Evolutionary conservation across 495 filamentous ascomycete genomes (phyloP), one percentile per base, ranked within the genome.

Genomic region (Podospora pseudoanserina): DNA sequence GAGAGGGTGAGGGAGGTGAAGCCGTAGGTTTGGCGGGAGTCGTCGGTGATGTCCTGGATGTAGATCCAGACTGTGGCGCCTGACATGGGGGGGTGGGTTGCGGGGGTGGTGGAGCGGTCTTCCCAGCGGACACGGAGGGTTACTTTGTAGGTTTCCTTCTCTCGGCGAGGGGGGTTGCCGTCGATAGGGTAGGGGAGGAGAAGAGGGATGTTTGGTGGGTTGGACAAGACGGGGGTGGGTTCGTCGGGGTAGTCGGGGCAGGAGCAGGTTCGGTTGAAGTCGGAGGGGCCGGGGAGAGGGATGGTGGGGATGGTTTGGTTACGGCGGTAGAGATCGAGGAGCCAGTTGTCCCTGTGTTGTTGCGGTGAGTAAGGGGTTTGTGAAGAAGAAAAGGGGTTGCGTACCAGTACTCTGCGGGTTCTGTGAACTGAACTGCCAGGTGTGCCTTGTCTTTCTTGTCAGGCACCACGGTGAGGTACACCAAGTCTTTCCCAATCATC

Each of bases 341-440:
- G 32, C 60, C 60, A 63, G 32, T 34, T 63, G 60, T 63, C 30
- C 60, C 60, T 63, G 15, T 39, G 4, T 39, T 15, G 26, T 13
- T 16, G 7, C 49, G 32, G n/a, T 11, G 2, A 27, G 28, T 11
- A 63, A 0, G 11, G 28, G 18, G 13, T 30, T 16, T 44, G 32
- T 20, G 30, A 63, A 2, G 20, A 44, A 32, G 30, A 9, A 19
- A 16, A 11, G 60, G 60, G 26, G 30, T 18, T 4, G 1, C 60
- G 19, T 39, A 20, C 28, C 60, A 39, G 60, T 44, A 44, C 60
- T 19, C 60, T 20, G 32, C 28, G n/a, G 18, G 34, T n/a, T 39
- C 60, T 55, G 62, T 65, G 27, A 54, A 69, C 65, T 69, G n/a
- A 5, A 58, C n/a, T 58, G 55, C 55, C 6, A 23, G 18, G 13